Evolutionary conservation across 208 protist species (phyloP).

Genomic region (Porcisia hertigi): DNA sequence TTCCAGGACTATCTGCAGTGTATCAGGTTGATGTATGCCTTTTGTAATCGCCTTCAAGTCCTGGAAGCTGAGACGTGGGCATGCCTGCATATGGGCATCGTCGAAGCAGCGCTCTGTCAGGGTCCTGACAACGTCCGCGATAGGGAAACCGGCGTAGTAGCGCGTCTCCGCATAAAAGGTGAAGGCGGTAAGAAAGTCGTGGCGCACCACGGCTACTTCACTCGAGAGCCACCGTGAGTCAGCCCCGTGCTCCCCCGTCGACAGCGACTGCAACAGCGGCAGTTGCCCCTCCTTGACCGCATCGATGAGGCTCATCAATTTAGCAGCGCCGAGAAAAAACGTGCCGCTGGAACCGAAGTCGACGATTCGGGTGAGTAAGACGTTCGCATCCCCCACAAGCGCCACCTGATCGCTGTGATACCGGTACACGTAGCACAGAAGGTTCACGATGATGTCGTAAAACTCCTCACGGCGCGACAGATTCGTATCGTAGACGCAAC

Average conservation of each 20-base stretch:
- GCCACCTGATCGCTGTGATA: constrained; percentile 71
- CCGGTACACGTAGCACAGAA: constrained; percentile 78
- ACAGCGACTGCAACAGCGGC: constrained; percentile 30
- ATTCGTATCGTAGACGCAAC: constrained; percentile 70
- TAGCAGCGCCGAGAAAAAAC: constrained; percentile 63
- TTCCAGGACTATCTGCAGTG: constrained; percentile 56
- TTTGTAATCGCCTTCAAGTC: constrained; percentile 69
- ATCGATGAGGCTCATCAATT: constrained; percentile 56
- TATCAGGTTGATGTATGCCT: constrained; percentile 69
- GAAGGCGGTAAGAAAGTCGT: constrained; percentile 58
- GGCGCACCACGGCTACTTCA: constrained; percentile 41
- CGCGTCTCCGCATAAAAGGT: constrained; percentile 74
- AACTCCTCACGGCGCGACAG: constrained; percentile 46
- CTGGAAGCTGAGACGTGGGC: constrained; percentile 40
- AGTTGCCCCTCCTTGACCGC: constrained; percentile 62
- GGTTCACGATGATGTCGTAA: constrained; percentile 69
- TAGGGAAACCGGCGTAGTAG: constrained; percentile 68
- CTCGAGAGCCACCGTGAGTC: constrained; percentile 1
- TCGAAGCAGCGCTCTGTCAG: constrained; percentile 47
- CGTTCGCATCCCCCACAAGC: constrained; percentile 77
- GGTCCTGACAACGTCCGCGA: constrained; percentile 42
- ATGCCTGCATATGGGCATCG: constrained; percentile 27
- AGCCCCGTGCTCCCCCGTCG: not conserved
- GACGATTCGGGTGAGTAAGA: constrained; percentile 61
- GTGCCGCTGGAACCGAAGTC: constrained; percentile 49